These are phyloP conservation scores for Euptelea pleiosperma DNA, from an alignment of 164 flowering plant genomes.

Conservation along the genomic window DNA sequence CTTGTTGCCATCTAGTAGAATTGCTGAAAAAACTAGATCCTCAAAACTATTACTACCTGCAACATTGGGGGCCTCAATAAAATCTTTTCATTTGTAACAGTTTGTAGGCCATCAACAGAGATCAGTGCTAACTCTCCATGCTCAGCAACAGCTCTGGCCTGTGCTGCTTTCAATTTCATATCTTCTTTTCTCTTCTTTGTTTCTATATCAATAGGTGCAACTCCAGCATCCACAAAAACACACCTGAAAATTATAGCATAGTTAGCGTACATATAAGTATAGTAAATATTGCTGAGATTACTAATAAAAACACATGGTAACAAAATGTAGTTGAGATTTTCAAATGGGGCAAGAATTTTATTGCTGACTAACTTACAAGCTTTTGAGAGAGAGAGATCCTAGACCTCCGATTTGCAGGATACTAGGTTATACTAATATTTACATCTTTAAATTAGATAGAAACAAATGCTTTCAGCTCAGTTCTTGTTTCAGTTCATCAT, in stretches of 20 bases:
- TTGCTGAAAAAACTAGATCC: not conserved
- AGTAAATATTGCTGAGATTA: not conserved
- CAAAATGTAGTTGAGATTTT: not conserved
- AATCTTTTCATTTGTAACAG: conserved; percentile 61
- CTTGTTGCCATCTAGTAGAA: not conserved
- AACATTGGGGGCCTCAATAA: conserved; percentile 90
- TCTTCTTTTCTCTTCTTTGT: conserved; percentile 87
- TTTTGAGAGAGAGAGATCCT: no score
- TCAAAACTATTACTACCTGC: conserved; percentile 49
- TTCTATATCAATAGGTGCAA: conserved; percentile 83
- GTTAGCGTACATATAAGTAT: conserved; percentile 1
- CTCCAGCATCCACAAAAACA: conserved; percentile 99
- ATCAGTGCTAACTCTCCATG: conserved; percentile 97
- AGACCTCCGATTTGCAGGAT: no score
- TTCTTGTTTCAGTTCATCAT: not conserved
- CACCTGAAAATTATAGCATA: conserved; percentile 42
- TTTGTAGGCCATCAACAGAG: conserved; percentile 72
- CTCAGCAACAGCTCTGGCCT: conserved; percentile 78
- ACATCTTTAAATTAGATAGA: not conserved
- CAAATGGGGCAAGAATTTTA: not conserved
- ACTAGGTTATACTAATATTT: no score
- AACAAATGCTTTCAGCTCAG: not conserved
- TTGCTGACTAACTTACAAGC: not conserved
- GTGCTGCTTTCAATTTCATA: conserved; percentile 67
- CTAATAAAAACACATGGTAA: not conserved